Conservation (phyloP, 1,284 basidiomycete species). For the Thecaphora frezii region DNA sequence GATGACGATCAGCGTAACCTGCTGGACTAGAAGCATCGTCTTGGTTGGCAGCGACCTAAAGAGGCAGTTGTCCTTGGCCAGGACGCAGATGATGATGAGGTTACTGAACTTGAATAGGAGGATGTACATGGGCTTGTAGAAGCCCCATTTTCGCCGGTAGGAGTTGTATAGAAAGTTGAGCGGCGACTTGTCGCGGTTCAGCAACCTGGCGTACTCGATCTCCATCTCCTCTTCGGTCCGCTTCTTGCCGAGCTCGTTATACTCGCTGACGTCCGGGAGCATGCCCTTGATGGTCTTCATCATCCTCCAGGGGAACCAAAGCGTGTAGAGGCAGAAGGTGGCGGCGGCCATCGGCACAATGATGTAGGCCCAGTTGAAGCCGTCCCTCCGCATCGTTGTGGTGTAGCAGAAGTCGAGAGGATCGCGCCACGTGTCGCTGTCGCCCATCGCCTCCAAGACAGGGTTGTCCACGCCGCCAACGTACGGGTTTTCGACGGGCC, state of each 20-base stretch:
- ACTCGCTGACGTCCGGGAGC: slow-evolving; percentile 70
- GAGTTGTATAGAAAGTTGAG: slow-evolving; percentile 71
- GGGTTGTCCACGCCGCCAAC: slow-evolving; percentile 61
- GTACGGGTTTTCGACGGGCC: slow-evolving; percentile 66
- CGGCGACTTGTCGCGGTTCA: slow-evolving; percentile 70
- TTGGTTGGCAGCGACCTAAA: slow-evolving; percentile 67
- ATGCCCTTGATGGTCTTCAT: slow-evolving; percentile 65
- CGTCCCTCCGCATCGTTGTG: slow-evolving; percentile 68
- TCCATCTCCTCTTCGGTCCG: slow-evolving; percentile 67
- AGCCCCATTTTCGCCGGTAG: slow-evolving; percentile 61
- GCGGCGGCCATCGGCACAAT: slow-evolving; percentile 67
- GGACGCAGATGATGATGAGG: slow-evolving; percentile 69
- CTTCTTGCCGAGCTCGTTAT: slow-evolving; percentile 70
- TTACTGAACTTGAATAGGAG: slow-evolving; percentile 69
- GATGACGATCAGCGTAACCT: slow-evolving; percentile 68
- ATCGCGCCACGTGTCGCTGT: slow-evolving; percentile 62
- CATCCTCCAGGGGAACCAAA: slow-evolving; percentile 74
- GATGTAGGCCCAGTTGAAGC: slow-evolving; percentile 72
- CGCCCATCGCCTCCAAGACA: slow-evolving; percentile 63
- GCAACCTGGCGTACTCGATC: slow-evolving; percentile 71
- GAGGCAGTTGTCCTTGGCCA: slow-evolving; percentile 71
- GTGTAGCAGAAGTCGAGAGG: slow-evolving; percentile 75
- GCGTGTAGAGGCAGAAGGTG: slow-evolving; percentile 67
- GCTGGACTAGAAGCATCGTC: slow-evolving; percentile 67
- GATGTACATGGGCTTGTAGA: slow-evolving; percentile 57